Conservation (phyloP, 805 yeast species). For the Candida ficus region DNA sequence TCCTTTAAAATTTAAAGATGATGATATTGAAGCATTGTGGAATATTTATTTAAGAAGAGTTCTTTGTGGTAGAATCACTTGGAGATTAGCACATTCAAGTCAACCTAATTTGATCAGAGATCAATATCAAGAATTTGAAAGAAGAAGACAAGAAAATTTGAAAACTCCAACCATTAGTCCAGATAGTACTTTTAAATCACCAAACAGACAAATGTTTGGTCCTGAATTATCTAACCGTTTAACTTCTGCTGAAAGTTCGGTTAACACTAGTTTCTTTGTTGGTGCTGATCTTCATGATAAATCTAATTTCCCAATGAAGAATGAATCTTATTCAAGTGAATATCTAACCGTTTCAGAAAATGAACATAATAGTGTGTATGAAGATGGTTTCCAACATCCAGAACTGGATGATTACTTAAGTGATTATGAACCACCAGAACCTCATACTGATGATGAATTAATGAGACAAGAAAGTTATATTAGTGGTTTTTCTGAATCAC, state of each 20-base stretch:
- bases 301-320: slow-evolving; percentile 4
- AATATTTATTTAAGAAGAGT: slow-evolving; percentile 27
- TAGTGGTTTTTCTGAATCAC: slow-evolving; percentile 6
- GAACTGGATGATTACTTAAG: neutral
- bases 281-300: slow-evolving; percentile 7
- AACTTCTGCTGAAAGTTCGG: slow-evolving; percentile 13
- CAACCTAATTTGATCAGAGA: neutral
- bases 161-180: neutral
- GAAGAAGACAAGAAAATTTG: slow-evolving; percentile 1
- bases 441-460: slow-evolving; percentile 9
- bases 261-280: slow-evolving; percentile 21
- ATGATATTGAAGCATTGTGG: slow-evolving; percentile 26
- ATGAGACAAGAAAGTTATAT: neutral
- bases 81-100: slow-evolving; percentile 24
- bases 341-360: neutral
- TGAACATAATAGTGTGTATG: neutral
- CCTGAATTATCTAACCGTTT: neutral
- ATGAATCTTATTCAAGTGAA: slow-evolving; percentile 2
- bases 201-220: neutral
- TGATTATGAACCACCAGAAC: slow-evolving; percentile 6
- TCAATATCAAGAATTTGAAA: slow-evolving; percentile 5
- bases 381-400: too few relatives aligned
- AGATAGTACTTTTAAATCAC: neutral
- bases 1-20: slow-evolving; percentile 14
- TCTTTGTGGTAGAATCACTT: slow-evolving; percentile 28